A percentile compares a stretch with the other conserved stretches of the same genome.
These are phyloP conservation scores for Begonia loranthoides DNA, from an alignment of 306 rosid species.

Conservation along the genomic window DNA sequence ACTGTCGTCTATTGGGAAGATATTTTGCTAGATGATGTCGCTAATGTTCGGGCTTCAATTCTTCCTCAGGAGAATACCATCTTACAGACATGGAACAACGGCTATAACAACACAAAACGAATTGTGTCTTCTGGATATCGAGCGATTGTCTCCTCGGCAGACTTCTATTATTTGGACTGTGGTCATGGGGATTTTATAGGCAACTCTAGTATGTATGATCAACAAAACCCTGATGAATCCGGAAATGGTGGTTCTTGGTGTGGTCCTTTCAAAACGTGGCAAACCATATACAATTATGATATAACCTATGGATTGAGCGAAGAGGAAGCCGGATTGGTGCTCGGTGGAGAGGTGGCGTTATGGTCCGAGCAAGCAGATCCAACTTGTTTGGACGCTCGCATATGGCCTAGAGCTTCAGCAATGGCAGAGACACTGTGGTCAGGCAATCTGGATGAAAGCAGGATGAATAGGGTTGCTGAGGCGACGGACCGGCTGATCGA, in stretches of 20 bases:
- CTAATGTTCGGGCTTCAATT: slow-evolving; percentile 24
- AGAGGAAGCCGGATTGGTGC: slow-evolving; percentile 57
- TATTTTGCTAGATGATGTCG: slow-evolving; percentile 26
- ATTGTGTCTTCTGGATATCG: slow-evolving; percentile 63
- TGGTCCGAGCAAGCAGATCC: slow-evolving; percentile 85
- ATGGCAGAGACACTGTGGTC: slow-evolving; percentile 80
- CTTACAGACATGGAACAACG: slow-evolving; percentile 82
- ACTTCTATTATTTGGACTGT: slow-evolving; percentile 75
- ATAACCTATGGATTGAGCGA: slow-evolving; percentile 47
- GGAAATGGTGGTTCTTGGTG: slow-evolving; percentile 79
- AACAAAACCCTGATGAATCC: slow-evolving; percentile 15
- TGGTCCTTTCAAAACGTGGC: slow-evolving; percentile 87
- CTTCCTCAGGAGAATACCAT: slow-evolving; percentile 59
- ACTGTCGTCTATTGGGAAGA: slow-evolving; percentile 86
- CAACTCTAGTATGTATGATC: slow-evolving; percentile 36
- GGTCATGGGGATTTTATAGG: slow-evolving; percentile 73
- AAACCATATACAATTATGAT: slow-evolving; percentile 59
- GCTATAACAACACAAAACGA: slow-evolving; percentile 52
- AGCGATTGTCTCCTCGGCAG: slow-evolving; percentile 54
- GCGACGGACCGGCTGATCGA: slow-evolving; percentile 75
- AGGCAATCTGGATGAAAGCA: slow-evolving; percentile 51
- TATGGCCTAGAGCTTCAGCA: slow-evolving; percentile 85
- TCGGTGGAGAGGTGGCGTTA: slow-evolving; percentile 88
- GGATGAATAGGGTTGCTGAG: slow-evolving; percentile 49
- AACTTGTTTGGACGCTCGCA: slow-evolving; percentile 49